Percentiles rank a stretch among this genome's conserved stretches.
These are phyloP conservation scores for Lasiodiplodia theobromae DNA, from an alignment of 2,329 filamentous ascomycete species.

Conservation along the genomic window DNA sequence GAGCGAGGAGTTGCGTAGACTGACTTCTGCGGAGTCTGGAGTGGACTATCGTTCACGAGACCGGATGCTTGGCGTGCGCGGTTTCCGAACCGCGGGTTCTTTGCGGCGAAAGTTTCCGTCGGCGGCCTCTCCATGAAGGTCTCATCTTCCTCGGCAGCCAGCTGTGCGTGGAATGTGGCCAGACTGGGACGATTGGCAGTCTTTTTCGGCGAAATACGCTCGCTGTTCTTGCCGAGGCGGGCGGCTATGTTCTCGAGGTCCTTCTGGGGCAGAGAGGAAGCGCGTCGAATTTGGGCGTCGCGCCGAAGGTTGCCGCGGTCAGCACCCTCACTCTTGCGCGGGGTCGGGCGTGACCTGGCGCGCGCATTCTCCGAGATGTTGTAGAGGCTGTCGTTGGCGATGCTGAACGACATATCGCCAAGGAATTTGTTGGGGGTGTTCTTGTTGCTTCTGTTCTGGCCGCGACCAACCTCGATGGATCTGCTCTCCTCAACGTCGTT, in stretches of 20 bases:
- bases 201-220: constrained; percentile 51
- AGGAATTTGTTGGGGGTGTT: constrained; percentile 47
- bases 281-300: constrained; percentile 55
- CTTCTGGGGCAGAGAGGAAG: constrained; percentile 47
- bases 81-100: constrained; percentile 64
- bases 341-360: constrained; percentile 40
- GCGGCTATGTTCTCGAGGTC: constrained; percentile 48
- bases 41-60: constrained; percentile 31
- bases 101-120: constrained; percentile 50
- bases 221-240: constrained; percentile 46
- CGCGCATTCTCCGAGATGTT: constrained; percentile 53
- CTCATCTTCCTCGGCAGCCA: constrained; percentile 60
- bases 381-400: constrained; percentile 58
- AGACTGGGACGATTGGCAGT: constrained; percentile 44
- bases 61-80: constrained; percentile 51
- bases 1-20: constrained; percentile 36
- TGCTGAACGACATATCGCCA: constrained; percentile 58
- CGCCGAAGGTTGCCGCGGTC: constrained; percentile 50
- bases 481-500: constrained; percentile 54
- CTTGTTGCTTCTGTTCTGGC: constrained; percentile 49
- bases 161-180: constrained; percentile 63
- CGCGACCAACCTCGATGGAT: constrained; percentile 66
- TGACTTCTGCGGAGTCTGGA: constrained; percentile 35
- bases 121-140: constrained; percentile 57
- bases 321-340: constrained; percentile 40